Evolutionary conservation across 805 yeast genomes (phyloP).

Genomic region (Komagataella mondaviorum): DNA sequence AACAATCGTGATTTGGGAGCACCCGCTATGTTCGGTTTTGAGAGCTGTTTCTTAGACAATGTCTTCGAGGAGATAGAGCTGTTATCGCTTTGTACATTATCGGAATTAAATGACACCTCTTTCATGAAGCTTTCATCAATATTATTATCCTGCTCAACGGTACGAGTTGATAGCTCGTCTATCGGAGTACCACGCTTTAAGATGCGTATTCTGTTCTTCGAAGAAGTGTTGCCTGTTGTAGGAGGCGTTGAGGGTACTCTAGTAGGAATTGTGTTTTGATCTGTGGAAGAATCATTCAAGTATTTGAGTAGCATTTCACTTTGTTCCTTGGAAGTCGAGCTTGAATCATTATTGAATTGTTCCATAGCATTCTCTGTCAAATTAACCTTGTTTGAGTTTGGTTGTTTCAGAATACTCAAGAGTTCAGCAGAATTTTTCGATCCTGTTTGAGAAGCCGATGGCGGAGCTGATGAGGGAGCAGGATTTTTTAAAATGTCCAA

Average conservation of each 20-base stretch:
- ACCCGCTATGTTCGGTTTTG: background rate
- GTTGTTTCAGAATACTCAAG: slow-evolving; percentile 4
- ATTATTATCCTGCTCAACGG: background rate
- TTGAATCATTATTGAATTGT: background rate
- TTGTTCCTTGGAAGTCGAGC: background rate
- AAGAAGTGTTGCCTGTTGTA: background rate
- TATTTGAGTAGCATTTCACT: background rate
- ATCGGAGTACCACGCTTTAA: background rate
- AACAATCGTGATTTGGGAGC: background rate
- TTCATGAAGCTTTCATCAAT: background rate
- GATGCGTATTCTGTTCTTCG: background rate
- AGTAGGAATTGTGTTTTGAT: background rate
- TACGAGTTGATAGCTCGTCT: background rate
- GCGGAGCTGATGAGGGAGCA: background rate
- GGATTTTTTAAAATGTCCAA: slow-evolving; percentile 7
- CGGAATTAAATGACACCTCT: background rate
- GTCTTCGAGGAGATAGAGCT: background rate
- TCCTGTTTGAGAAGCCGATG: background rate
- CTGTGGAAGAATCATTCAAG: background rate
- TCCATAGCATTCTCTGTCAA: background rate
- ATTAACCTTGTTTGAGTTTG: background rate
- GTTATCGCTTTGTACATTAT: background rate
- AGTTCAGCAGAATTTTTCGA: slow-evolving; percentile 2
- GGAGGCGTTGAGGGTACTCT: background rate
- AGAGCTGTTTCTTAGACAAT: background rate